Evolutionary conservation across 306 rosid species (phyloP), one percentile per base, ranked within the genome.

Genomic region (Prunus kanzakura): DNA sequence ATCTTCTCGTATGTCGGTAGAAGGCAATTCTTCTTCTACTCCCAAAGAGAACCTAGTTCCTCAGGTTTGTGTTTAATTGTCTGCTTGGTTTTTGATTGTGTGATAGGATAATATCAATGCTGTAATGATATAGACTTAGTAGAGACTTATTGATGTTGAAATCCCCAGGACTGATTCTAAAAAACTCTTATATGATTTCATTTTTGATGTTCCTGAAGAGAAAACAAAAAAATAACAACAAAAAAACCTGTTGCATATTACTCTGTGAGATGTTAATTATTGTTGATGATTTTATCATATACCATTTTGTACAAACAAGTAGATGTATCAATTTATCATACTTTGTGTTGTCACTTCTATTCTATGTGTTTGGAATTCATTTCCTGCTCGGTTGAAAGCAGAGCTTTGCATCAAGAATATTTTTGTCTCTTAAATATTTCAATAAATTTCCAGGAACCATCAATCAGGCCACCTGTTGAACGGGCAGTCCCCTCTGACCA

Each of bases 371-470:
- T 20, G 11, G 49, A 69, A 4, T 63, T 71, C 27, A 27, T 88
- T 71, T 57, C 23, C 38, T 52, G 69, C 71, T 58, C 27, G 10
- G 54, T 58, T 43, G 67, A 25, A 15, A 58, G 23, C 45, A 29
- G 56, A 64, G 19, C 63, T 67, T 62, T 68, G 67, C 75, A 52
- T 81, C 29, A 11, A 7, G 10, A 38, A 47, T 74, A 62, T 71
- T 63, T 76, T 72, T 30, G 13, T 15, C 70, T 69, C 79, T 83
- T 47, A 85, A 8, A 25, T 67, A 63, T 77, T 79, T 76, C 71
- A 62, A 81, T 64, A 64, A 76, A 79, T 83, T 63, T 86, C 78
- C 89, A 95, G 99, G 92, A 87, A 54, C 74, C 50, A 69, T 72
- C 84, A 29, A 76, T 69, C 62, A 85, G 67, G 71, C 76, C 83